A percentile compares a stretch with the other conserved stretches of the same genome.
These are phyloP conservation scores for Leccinum subgranulosum DNA, from an alignment of 768 basidiomycete genomes.

Conservation along the genomic window DNA sequence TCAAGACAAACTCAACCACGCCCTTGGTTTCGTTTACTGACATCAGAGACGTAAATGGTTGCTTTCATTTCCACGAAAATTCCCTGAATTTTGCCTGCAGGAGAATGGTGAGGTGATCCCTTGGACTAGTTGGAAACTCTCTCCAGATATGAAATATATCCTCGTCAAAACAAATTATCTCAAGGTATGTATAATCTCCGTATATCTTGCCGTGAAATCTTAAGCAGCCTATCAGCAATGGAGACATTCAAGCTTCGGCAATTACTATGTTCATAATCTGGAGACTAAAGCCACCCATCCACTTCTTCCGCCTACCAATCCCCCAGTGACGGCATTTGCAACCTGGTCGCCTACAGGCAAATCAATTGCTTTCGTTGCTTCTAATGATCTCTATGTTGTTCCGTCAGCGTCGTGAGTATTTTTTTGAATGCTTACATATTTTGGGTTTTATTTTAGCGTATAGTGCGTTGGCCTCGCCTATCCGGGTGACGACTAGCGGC, in stretches of 20 bases:
- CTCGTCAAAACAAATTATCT: constrained; percentile 71
- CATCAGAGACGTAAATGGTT: constrained; percentile 56
- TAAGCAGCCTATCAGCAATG: constrained; percentile 65
- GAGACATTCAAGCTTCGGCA: constrained; percentile 87
- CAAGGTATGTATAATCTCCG: constrained; percentile 49
- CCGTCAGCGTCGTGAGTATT: constrained; percentile 57
- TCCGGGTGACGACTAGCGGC: constrained; percentile 80
- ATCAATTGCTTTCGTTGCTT: constrained; percentile 80
- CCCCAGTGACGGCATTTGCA: constrained; percentile 74
- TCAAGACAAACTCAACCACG: constrained; percentile 69
- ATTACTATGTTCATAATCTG: constrained; percentile 90
- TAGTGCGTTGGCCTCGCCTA: constrained; percentile 42
- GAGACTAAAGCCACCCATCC: constrained; percentile 65
- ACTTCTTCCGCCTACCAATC: constrained; percentile 62
- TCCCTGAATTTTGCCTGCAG: constrained; percentile 34
- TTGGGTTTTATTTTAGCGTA: constrained; percentile 5
- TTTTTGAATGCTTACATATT: neutral
- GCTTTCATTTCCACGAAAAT: neutral
- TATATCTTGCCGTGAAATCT: neutral
- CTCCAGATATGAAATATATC: constrained; percentile 88
- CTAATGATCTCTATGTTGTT: constrained; percentile 88
- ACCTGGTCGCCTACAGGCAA: constrained; percentile 84
- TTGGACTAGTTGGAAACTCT: constrained; percentile 73
- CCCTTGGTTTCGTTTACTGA: constrained; percentile 56
- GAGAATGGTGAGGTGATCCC: constrained; percentile 48